Conservation (phyloP, 768 basidiomycete genomes). For the Lentinus brumalis region DNA sequence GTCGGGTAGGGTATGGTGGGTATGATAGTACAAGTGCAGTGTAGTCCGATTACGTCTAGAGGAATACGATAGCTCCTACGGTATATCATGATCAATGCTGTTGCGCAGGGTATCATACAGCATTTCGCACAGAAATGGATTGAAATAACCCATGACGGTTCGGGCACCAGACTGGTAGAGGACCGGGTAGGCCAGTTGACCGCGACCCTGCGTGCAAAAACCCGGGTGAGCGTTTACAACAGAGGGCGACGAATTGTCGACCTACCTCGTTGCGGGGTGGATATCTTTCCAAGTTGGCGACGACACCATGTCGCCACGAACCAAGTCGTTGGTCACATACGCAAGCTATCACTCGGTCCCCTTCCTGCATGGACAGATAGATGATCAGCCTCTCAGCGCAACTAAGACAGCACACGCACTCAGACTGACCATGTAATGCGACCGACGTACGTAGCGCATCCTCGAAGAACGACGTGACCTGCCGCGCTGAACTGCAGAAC, state of each 20-base stretch:
- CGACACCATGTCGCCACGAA: neutral
- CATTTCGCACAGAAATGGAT: neutral
- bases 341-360: neutral
- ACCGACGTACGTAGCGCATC: too few relatives aligned
- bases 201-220: neutral
- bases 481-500: too few relatives aligned
- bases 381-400: neutral
- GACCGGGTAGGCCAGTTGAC: neutral
- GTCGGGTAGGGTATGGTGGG: too few relatives aligned
- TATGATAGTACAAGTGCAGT: neutral
- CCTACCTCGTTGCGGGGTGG: neutral
- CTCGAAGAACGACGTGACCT: too few relatives aligned
- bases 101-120: slow-evolving; percentile 6
- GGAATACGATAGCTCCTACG: neutral
- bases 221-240: neutral
- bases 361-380: neutral
- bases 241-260: neutral
- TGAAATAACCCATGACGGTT: neutral
- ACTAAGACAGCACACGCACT: neutral
- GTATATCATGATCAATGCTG: neutral
- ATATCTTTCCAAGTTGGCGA: neutral
- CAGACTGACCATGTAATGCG: neutral
- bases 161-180: neutral
- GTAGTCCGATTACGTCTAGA: neutral
- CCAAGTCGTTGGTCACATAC: neutral